These are phyloP conservation scores for Chlorella ohadii DNA, from an alignment of 139 green algal genomes.

Conservation along the genomic window DNA sequence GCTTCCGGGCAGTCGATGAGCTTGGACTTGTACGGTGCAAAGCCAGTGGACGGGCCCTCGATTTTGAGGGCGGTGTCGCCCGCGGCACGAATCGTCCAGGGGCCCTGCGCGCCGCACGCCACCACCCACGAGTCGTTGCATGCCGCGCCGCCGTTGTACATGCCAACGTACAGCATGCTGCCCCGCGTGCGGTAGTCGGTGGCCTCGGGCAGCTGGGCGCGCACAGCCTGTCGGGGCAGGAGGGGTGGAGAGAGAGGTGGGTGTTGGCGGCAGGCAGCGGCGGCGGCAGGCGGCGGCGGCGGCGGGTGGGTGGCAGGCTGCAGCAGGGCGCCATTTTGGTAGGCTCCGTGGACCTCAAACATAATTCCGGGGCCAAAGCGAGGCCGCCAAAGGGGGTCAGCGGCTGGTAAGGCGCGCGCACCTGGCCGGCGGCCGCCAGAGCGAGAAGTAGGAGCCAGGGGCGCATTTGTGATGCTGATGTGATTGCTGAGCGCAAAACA, in stretches of 20 bases:
- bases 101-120: slow-evolving; percentile 7
- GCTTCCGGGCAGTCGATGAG: slow-evolving; percentile 2
- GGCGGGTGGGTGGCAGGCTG: not conserved
- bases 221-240: not conserved
- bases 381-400: not conserved
- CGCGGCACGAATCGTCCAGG: not conserved
- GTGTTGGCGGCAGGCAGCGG: not conserved
- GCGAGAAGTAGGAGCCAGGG: not conserved
- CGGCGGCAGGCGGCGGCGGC: not conserved
- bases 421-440: not conserved
- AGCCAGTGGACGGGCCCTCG: not conserved
- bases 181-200: slow-evolving; percentile 13
- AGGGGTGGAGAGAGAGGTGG: not conserved
- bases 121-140: not conserved
- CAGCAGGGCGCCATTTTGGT: too few relatives aligned
- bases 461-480: not conserved
- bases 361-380: too few relatives aligned
- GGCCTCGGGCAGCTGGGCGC: not conserved
- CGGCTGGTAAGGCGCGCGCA: not conserved
- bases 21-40: not conserved
- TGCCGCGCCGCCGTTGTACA: not conserved
- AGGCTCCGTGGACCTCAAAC: too few relatives aligned
- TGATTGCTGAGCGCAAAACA: not conserved
- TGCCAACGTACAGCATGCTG: not conserved
- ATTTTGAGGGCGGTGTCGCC: not conserved